phyloP scores from a whole-genome alignment of 768 basidiomycete species.

The Scleroderma citrinum region DNA sequence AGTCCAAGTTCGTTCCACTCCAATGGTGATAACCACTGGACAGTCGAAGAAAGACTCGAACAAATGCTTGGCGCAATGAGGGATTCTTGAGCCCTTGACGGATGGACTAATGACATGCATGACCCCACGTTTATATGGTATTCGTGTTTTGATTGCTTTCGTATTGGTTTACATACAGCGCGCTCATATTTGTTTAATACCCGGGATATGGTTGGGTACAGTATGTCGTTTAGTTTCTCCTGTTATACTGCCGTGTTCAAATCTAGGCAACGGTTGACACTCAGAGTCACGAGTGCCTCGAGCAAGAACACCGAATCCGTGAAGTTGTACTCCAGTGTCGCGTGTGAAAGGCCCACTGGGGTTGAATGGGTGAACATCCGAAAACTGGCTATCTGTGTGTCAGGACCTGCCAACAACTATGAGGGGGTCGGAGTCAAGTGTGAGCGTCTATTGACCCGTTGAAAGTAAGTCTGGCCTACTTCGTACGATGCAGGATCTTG shows the following conservation, averaged over 20 bases:
- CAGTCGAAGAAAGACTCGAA: slow-evolving; percentile 71
- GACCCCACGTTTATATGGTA: slow-evolving; percentile 4
- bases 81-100: slow-evolving; percentile 20
- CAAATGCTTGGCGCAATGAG: slow-evolving; percentile 51
- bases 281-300: slow-evolving; percentile 59
- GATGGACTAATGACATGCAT: slow-evolving; percentile 20
- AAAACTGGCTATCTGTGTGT: slow-evolving; percentile 50
- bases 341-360: slow-evolving; percentile 59
- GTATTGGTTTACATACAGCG: slow-evolving; percentile 15
- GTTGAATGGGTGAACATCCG: slow-evolving; percentile 47
- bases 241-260: slow-evolving; percentile 22
- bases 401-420: slow-evolving; percentile 45
- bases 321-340: slow-evolving; percentile 59
- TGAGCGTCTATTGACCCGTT: neutral
- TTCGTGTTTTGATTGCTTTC: slow-evolving; percentile 12
- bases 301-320: slow-evolving; percentile 53
- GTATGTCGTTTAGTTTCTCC: slow-evolving; percentile 7
- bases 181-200: slow-evolving; percentile 19
- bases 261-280: slow-evolving; percentile 74
- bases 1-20: slow-evolving; percentile 57
- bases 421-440: neutral
- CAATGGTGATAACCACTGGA: slow-evolving; percentile 57
- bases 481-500: slow-evolving; percentile 52
- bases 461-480: slow-evolving; percentile 33
- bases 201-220: slow-evolving; percentile 26